Conservation (phyloP, 1,284 basidiomycete genomes). For the Phylloporus sp. region DNA sequence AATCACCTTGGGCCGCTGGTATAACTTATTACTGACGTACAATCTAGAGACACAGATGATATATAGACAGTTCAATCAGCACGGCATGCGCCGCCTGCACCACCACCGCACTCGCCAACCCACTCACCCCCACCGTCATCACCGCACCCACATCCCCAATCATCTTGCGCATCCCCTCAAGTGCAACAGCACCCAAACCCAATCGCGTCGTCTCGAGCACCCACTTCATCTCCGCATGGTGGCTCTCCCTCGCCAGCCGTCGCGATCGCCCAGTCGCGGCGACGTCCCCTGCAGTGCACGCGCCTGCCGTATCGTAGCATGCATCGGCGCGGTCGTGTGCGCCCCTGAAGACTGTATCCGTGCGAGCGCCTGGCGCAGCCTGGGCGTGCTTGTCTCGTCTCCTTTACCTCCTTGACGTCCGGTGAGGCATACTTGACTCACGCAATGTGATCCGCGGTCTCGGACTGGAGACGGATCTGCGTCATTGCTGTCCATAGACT, state of each 20-base stretch:
- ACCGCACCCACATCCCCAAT: constrained; percentile 80
- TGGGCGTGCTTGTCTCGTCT: not conserved
- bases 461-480: constrained; percentile 63
- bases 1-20: not conserved
- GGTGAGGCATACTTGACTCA: constrained; percentile 63
- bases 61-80: not conserved
- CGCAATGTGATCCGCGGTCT: constrained; percentile 74
- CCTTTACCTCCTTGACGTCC: constrained; percentile 12
- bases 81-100: constrained; percentile 30
- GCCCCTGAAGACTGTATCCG: constrained; percentile 64
- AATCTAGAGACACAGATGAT: not conserved
- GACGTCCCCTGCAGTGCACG: constrained; percentile 35
- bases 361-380: constrained; percentile 40
- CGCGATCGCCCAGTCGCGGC: constrained; percentile 75
- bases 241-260: constrained; percentile 67
- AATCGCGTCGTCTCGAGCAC: constrained; percentile 57
- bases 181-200: constrained; percentile 34
- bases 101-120: constrained; percentile 34
- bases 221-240: constrained; percentile 64
- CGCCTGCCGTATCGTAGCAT: constrained; percentile 55
- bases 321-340: constrained; percentile 60
- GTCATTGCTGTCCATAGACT: constrained; percentile 68
- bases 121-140: constrained; percentile 48
- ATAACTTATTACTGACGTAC: not conserved
- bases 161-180: constrained; percentile 66